Conservation (phyloP, 768 basidiomycete species). For the Macrolepiota fuliginosa region DNA sequence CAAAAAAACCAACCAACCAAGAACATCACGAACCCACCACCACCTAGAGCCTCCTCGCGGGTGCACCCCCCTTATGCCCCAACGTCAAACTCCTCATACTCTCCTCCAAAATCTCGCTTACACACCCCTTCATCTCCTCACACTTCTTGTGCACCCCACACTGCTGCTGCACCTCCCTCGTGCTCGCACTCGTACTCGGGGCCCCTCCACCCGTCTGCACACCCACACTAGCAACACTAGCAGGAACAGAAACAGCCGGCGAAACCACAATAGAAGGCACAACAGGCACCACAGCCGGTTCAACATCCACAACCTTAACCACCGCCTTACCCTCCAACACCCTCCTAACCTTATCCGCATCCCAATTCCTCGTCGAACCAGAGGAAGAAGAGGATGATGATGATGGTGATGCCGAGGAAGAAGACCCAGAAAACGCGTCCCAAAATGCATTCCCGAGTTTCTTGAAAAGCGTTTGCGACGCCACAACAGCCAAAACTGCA, state of each 20-base stretch:
- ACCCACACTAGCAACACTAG: too few species aligned
- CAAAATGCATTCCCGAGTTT: slow-evolving; percentile 79
- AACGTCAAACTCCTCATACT: slow-evolving; percentile 66
- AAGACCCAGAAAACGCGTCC: slow-evolving; percentile 78
- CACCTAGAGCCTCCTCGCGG: slow-evolving; percentile 12
- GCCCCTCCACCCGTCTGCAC: too few species aligned
- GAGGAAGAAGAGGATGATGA: slow-evolving; percentile 23
- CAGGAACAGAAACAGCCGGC: neutral
- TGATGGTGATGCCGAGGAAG: slow-evolving; percentile 23
- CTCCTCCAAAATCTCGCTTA: slow-evolving; percentile 53
- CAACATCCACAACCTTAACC: slow-evolving; percentile 75
- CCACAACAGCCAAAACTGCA: slow-evolving; percentile 69
- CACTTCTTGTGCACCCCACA: slow-evolving; percentile 6
- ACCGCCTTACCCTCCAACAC: slow-evolving; percentile 85
- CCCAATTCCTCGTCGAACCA: slow-evolving; percentile 30
- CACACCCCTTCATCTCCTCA: slow-evolving; percentile 17
- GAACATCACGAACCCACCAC: neutral
- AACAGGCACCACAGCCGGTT: slow-evolving; percentile 28
- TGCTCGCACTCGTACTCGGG: too few species aligned
- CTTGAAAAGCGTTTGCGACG: slow-evolving; percentile 70
- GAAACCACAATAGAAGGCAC: slow-evolving; percentile 9
- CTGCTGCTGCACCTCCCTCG: neutral
- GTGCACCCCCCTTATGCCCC: slow-evolving; percentile 40
- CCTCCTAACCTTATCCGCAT: slow-evolving; percentile 77
- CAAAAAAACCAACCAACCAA: too few species aligned